Base-by-base conservation (phyloP, 1,284 basidiomycete species). In the Puccinia hordei region DNA sequence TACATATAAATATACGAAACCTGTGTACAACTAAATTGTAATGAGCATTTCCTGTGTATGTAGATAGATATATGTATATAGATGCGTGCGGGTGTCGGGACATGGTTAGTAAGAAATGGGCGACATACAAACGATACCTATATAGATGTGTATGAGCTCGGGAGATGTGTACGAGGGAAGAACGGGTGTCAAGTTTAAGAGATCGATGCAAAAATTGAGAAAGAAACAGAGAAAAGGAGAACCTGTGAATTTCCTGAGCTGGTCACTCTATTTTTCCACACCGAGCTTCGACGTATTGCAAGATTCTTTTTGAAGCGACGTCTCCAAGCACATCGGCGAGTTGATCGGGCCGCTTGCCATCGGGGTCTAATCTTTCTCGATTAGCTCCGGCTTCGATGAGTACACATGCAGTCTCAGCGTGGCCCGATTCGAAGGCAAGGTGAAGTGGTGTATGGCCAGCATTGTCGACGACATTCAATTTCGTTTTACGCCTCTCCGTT, bases 301-400 rank as follows among this genome's bases (percentile, higher is more conserved):
- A 89, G 30, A 91, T 92, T 81, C 90, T 88, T 84, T 89, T 90
- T 87, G 95, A 93, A 86, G 95, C 94, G 82, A 89, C 87, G 49
- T 91, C 92, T n/a, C 93, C 93, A 33, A 76, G 63, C 0, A 96
- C 92, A 6, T 94, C 94, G 63, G 91, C 90, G 38, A 95, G 88
- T 82, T 93, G 90, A 86, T 96, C 94, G 15, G 94, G 91, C 19
- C 89, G 90, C 86, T 92, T 89, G n/a, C 90, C 89, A 81, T 96
- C 93, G 46, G 90, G 85, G 85, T 96, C 85, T 86, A 95, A 93
- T 83, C 93, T 89, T 82, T 89, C 89, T 46, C 95, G 90, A 87
- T 97, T 95, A 9, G 94, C 94, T 22, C 95, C 95, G 61, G 93
- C 94, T 85, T 95, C 93, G 81, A 98, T 95, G 72, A 98, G 88